phyloP scores from a whole-genome alignment of 2,329 filamentous ascomycete species.

The Clarireedia hainanense region DNA sequence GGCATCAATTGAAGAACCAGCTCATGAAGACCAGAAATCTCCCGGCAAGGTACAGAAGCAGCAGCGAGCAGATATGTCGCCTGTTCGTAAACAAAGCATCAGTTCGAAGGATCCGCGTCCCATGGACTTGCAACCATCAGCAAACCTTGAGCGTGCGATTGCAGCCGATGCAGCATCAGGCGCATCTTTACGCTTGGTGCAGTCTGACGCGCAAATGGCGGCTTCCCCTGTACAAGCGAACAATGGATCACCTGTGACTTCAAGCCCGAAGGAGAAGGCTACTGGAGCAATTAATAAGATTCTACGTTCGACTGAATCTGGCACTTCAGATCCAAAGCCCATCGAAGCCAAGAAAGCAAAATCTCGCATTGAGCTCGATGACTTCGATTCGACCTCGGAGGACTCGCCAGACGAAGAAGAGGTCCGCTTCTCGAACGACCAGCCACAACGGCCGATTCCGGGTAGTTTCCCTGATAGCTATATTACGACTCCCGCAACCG shows the following conservation, averaged over 20 bases:
- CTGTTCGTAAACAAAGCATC: slow-evolving; percentile 17
- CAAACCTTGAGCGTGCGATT: slow-evolving; percentile 22
- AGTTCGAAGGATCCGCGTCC: slow-evolving; percentile 17
- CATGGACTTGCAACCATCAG: slow-evolving; percentile 20
- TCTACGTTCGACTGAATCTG: slow-evolving; percentile 33
- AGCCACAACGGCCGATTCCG: slow-evolving; percentile 26
- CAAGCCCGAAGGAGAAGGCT: slow-evolving; percentile 35
- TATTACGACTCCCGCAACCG: slow-evolving; percentile 20
- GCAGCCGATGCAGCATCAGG: slow-evolving; percentile 21
- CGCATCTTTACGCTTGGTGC: slow-evolving; percentile 26
- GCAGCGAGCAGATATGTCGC: slow-evolving; percentile 27
- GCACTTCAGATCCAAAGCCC: slow-evolving; percentile 41
- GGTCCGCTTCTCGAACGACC: slow-evolving; percentile 16
- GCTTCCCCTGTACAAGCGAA: slow-evolving; percentile 12
- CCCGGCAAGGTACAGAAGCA: slow-evolving; percentile 66
- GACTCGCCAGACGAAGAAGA: slow-evolving; percentile 30
- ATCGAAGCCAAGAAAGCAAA: slow-evolving; percentile 52
- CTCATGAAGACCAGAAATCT: slow-evolving; percentile 42
- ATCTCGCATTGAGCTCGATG: slow-evolving; percentile 59
- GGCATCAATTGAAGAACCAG: slow-evolving; percentile 18
- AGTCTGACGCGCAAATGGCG: slow-evolving; percentile 26
- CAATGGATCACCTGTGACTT: slow-evolving; percentile 30
- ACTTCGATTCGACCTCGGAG: slow-evolving; percentile 48
- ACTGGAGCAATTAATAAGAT: slow-evolving; percentile 36
- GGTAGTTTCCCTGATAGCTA: slow-evolving; percentile 30